Evolutionary conservation across 129 eudicot species (phyloP), one percentile per base, ranked within the genome.

Genomic region (Tagetes patula): DNA sequence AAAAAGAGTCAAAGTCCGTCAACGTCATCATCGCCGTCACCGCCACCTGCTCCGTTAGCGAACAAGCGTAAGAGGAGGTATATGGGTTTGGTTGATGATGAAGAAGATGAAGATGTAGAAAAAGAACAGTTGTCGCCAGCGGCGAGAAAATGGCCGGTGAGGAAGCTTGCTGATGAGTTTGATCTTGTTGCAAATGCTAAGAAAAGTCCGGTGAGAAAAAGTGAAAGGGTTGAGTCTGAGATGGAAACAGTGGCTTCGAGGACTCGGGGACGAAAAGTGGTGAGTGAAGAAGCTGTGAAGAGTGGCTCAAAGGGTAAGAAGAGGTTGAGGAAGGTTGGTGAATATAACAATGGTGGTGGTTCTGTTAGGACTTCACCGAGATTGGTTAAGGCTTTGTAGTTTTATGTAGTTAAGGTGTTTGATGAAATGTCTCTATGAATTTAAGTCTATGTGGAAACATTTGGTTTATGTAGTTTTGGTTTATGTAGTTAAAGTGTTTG

Each of bases 131-230:
- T 14, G 1, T 9, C 41, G 42, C 36, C 48, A 1, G 74, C 58
- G 8, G 82, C 49, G 36, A 60, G 82, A 62, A 83, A 74, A 85
- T 74, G 75, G 72, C 73, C 86, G 59, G 89, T 70, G 74, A 89
- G 95, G 83, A 93, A 87, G 76, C 71, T 89, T 54, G 75, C 82
- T 1, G 96, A 87, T 77, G 98, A 93, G 46, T 93, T 93, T 6
- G 96, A 93, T 31, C 60, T 56, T 3, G 96, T 89, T 69, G 96
- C 86, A 0, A 55, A 36, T 38, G 3, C 30, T 1, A 48, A 47
- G 39, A 46, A 10, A 11, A 77, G 77, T 63, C 84, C 82, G 56
- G 71, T 33, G 67, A 82, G 69, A 50, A 48, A 65, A 9, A 42
- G 37, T 0, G 67, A 40, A 4, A 72, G 49, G 6, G 77, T 45